A percentile compares a stretch with the other conserved stretches of the same genome.
Conservation (phyloP, 2,329 filamentous ascomycete species). For the Ampelomyces quisqualis region DNA sequence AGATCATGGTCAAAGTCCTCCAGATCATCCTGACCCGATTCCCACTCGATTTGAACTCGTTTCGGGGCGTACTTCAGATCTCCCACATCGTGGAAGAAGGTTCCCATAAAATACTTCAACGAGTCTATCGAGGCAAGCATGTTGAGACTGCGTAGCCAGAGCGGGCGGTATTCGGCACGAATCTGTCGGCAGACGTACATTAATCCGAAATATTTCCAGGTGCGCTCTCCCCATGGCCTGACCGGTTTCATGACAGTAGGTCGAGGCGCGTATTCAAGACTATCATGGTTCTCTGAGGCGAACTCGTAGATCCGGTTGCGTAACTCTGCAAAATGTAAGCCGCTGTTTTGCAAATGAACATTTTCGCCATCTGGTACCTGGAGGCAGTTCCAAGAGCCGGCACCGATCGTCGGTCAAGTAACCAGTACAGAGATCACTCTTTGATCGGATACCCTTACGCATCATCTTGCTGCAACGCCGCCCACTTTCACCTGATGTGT, state of each 20-base stretch:
- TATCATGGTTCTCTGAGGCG: not conserved
- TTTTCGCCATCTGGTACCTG: not conserved
- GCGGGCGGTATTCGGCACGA: not conserved
- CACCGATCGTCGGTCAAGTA: not conserved
- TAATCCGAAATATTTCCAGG: not conserved
- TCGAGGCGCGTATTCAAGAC: not conserved
- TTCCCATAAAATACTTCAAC: not conserved
- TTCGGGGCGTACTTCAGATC: not conserved
- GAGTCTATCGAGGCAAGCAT: not conserved
- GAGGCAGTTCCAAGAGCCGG: not conserved
- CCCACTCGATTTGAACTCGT: not conserved
- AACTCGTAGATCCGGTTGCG: constrained; percentile 1
- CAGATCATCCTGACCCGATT: not conserved
- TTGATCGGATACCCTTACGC: too few species aligned
- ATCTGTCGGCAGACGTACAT: not conserved
- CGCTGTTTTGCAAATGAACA: not conserved
- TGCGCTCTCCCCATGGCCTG: not conserved
- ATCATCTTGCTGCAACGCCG: too few species aligned
- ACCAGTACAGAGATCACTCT: too few species aligned
- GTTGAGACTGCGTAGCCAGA: not conserved
- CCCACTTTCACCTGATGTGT: too few species aligned
- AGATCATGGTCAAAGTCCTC: not conserved
- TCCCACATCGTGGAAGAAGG: not conserved
- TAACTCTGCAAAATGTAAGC: not conserved
- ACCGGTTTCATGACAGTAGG: not conserved